A percentile compares a stretch with the other conserved stretches of the same genome.
Conservation (phyloP, 1,139 yeast genomes). For the Suhomyces choctaworum region DNA sequence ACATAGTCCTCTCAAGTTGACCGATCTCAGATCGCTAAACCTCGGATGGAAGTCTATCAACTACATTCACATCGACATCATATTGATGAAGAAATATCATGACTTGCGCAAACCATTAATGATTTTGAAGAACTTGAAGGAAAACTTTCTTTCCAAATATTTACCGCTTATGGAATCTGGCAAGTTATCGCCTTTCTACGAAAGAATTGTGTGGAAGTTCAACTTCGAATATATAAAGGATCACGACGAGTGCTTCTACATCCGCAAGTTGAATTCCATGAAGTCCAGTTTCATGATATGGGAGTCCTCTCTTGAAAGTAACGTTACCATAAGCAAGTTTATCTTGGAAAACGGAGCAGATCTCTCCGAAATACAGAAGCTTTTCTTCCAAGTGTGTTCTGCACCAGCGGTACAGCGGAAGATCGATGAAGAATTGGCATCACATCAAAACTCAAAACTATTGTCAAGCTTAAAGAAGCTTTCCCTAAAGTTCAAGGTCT, state of each 20-base stretch:
- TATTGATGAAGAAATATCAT: conserved; percentile 38
- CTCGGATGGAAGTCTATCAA: conserved; percentile 19
- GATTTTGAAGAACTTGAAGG: conserved; percentile 34
- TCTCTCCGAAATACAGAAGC: conserved; percentile 26
- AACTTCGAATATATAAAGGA: conserved; percentile 36
- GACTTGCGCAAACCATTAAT: conserved; percentile 33
- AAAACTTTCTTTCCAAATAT: conserved; percentile 27
- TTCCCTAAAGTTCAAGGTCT: conserved; percentile 33
- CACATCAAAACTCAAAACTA: conserved; percentile 16
- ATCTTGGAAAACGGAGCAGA: conserved; percentile 18
- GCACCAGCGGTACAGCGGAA: conserved; percentile 17
- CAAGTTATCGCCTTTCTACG: conserved; percentile 38
- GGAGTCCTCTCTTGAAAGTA: conserved; percentile 34
- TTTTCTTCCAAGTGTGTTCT: conserved; percentile 28
- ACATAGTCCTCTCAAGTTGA: conserved; percentile 23
- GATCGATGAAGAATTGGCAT: conserved; percentile 15
- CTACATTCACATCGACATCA: conserved; percentile 28
- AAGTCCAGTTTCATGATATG: conserved; percentile 41
- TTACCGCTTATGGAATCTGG: conserved; percentile 28
- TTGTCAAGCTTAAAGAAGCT: conserved; percentile 31
- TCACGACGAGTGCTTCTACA: conserved; percentile 27
- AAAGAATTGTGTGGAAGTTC: conserved; percentile 45
- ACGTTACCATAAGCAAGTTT: conserved; percentile 17
- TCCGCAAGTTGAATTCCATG: conserved; percentile 24
- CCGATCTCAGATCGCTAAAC: conserved; percentile 11